A percentile compares a stretch with the other conserved stretches of the same genome.
phyloP scores from a whole-genome alignment of 176 grass and related monocot species.

The Coix lacrymajobi region DNA sequence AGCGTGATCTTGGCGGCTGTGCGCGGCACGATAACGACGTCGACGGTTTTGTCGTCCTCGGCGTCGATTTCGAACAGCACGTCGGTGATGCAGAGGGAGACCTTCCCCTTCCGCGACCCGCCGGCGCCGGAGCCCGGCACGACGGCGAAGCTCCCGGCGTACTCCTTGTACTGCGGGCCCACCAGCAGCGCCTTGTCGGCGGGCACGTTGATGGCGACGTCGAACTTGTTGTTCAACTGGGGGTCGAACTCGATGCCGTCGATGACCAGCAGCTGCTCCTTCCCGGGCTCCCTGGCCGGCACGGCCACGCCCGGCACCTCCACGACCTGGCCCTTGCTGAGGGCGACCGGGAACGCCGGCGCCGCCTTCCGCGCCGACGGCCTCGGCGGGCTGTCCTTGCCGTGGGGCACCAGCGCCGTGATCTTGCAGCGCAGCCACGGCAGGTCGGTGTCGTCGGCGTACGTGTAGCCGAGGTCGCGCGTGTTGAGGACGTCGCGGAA shows the following conservation, averaged over 20 bases:
- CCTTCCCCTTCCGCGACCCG: background rate
- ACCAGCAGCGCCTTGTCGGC: background rate
- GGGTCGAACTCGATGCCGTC: background rate
- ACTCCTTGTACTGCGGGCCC: background rate
- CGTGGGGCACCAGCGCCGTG: background rate
- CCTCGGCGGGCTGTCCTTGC: background rate
- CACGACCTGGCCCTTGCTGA: background rate
- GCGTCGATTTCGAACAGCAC: background rate
- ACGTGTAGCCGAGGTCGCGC: background rate
- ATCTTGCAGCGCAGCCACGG: background rate
- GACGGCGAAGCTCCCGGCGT: background rate
- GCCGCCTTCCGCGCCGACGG: too few species aligned
- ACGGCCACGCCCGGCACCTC: background rate
- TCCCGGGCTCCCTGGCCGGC: background rate
- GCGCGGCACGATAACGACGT: background rate
- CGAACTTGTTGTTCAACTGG: background rate
- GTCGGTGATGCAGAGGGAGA: background rate
- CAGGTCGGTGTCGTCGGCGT: background rate
- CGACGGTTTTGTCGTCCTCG: background rate
- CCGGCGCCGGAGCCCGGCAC: background rate
- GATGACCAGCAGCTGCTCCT: background rate
- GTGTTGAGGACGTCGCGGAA: background rate
- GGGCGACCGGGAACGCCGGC: background rate
- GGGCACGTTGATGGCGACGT: slow-evolving; percentile 12
- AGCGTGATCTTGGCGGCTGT: background rate